Evolutionary conservation across 148 eudicot species (phyloP).

Genomic region (Camellia granthamiana): DNA sequence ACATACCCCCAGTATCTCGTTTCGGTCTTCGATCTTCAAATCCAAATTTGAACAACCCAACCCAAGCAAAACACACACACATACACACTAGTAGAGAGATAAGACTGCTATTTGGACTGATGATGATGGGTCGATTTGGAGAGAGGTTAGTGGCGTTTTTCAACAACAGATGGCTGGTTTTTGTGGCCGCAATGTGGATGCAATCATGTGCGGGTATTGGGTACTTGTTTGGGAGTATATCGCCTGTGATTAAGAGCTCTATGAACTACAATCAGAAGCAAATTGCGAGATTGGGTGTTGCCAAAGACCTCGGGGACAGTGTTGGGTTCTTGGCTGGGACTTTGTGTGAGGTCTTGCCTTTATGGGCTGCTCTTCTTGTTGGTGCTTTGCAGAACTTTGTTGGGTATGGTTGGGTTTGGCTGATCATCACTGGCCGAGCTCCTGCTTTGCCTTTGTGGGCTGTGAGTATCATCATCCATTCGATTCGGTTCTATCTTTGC

Average conservation of each 20-base stretch:
- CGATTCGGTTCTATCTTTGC: neutral
- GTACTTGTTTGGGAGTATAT: conserved; percentile 88
- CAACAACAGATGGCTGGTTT: conserved; percentile 25
- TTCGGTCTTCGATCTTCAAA: neutral
- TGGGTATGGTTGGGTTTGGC: conserved; percentile 97
- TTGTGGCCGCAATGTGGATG: conserved; percentile 65
- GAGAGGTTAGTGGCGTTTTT: conserved; percentile 11
- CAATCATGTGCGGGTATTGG: conserved; percentile 94
- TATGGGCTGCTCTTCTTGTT: conserved; percentile 84
- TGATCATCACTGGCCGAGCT: conserved; percentile 57
- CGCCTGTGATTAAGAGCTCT: conserved; percentile 70
- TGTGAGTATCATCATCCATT: conserved; percentile 45
- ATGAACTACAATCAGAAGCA: conserved; percentile 80
- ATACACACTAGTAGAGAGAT: neutral
- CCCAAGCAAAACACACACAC: too few species aligned
- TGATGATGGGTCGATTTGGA: conserved; percentile 4
- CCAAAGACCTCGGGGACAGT: conserved; percentile 91
- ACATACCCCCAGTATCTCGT: neutral
- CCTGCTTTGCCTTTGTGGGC: conserved; percentile 88
- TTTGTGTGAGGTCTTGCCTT: conserved; percentile 72
- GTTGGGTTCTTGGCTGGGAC: conserved; percentile 93
- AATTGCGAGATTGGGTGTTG: conserved; percentile 83
- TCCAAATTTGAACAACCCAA: neutral
- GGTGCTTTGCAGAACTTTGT: conserved; percentile 86
- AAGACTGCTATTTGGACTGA: neutral